Percentiles rank a stretch among this genome's conserved stretches.
phyloP scores from a whole-genome alignment of 2,329 filamentous ascomycete species.

The Gyromitra esculenta region DNA sequence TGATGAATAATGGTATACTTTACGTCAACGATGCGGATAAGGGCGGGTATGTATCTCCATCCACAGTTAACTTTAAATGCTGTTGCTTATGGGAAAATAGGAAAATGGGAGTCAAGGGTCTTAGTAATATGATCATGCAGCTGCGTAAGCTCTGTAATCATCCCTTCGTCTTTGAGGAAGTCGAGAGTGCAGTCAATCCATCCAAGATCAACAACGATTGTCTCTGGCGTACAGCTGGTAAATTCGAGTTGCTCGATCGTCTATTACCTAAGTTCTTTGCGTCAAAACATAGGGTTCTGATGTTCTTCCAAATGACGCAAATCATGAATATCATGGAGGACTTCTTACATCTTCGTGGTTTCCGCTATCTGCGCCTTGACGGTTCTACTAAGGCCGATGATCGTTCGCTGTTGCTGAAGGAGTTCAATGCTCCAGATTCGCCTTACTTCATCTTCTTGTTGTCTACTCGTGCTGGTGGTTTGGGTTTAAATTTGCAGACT shows the following conservation, averaged over 20 bases:
- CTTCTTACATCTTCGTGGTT: conserved; percentile 83
- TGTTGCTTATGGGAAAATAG: conserved; percentile 40
- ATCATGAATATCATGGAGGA: conserved; percentile 99
- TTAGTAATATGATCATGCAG: conserved; percentile 99
- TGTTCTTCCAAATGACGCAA: conserved; percentile 99
- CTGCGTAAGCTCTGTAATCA: conserved; percentile 98
- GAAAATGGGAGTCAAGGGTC: conserved; percentile 65
- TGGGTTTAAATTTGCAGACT: conserved; percentile 95
- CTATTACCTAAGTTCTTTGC: conserved; percentile 91
- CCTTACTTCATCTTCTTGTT: conserved; percentile 97
- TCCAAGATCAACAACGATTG: conserved; percentile 86
- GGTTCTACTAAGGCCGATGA: conserved; percentile 98
- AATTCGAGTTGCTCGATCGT: conserved; percentile 94
- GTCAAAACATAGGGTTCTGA: conserved; percentile 92
- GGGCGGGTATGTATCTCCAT: conserved; percentile 51
- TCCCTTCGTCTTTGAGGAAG: conserved; percentile 97
- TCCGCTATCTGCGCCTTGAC: conserved; percentile 90
- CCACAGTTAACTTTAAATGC: neutral
- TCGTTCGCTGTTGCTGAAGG: conserved; percentile 84
- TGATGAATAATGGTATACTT: conserved; percentile 94
- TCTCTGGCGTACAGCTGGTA: conserved; percentile 93
- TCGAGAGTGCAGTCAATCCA: conserved; percentile 98
- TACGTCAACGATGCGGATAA: conserved; percentile 92
- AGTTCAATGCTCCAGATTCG: conserved; percentile 89
- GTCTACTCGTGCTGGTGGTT: conserved; percentile 97